Evolutionary conservation across 495 filamentous ascomycete species (phyloP), one percentile per base, ranked within the genome.

Genomic region (Astrothelium macrocarpum): DNA sequence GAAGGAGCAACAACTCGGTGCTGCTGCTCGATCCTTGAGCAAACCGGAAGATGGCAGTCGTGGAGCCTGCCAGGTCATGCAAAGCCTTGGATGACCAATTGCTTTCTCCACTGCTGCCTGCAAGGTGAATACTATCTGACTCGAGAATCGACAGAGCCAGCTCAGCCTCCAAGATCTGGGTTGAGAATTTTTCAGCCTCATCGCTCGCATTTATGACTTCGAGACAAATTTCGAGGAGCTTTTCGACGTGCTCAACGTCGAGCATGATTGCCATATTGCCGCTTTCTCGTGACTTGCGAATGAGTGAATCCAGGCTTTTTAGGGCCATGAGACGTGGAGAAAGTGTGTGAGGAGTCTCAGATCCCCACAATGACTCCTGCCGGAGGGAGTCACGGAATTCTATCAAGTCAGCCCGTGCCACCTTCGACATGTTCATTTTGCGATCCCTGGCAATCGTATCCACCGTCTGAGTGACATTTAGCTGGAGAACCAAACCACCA

Each of bases 401-500:
- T 20, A 69, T 65, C n/a, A 90, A 64, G 2, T 82, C 71, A 10
- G 66, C 75, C 63, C 85, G 85, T 20, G 78, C 79, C 12, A 81
- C 74, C 70, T 81, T 87, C 2, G 90, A 87, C 71, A 90, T 76
- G 65, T 91, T 92, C n/a, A 73, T 80, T 65, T 81, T 82, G 28
- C 86, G 79, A 23, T 89, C 84, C 69, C 81, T 85, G 2, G 79
- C 79, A 26, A 87, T 71, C 12, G 73, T 63, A 32, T 68, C 70
- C 28, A 92, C 79, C 62, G 87, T 83, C 28, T 72, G 72, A 28
- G 77, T 67, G 26, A 73, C 66, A 9, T 77, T 75, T 25, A 94
- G 77, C 11, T 70, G 62, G 11, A 82, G 73, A 20, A 82, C 72
- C 12, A 79, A 77, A 11, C 39, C 20, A 18, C 46, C 42, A 10